Conservation (phyloP, 202 grass and related monocot species). For the Zoysia matrella region DNA sequence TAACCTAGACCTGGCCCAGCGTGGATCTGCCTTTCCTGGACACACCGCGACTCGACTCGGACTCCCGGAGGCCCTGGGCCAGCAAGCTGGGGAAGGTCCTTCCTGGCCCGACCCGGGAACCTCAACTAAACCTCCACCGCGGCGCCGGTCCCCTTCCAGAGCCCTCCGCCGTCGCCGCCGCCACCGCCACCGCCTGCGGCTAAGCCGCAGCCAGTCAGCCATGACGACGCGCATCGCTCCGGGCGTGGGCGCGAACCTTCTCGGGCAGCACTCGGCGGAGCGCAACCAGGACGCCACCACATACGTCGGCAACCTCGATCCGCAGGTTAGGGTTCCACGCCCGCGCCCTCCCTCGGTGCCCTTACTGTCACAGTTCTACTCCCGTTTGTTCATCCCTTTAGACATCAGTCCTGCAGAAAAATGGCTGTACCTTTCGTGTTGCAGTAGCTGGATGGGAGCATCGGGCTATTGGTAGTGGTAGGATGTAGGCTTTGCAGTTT, state of each 20-base stretch:
- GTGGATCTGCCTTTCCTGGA: too few relatives aligned
- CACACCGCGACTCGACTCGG: background rate
- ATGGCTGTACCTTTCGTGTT: background rate
- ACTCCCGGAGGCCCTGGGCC: background rate
- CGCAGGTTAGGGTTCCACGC: conserved; percentile 60
- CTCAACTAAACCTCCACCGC: conserved; percentile 1
- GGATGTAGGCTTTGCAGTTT: background rate
- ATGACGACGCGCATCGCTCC: conserved; percentile 64
- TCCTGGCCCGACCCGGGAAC: conserved; percentile 17
- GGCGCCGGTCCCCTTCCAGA: background rate
- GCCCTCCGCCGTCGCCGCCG: background rate
- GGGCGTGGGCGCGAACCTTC: conserved; percentile 85
- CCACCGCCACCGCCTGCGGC: background rate
- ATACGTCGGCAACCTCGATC: too few relatives aligned
- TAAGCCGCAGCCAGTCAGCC: conserved; percentile 25
- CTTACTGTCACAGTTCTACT: background rate
- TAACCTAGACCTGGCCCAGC: too few relatives aligned
- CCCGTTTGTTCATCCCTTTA: background rate
- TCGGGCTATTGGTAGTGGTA: background rate
- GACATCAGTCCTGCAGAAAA: background rate
- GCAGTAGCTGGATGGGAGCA: background rate
- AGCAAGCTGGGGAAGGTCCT: background rate
- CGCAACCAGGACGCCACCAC: too few relatives aligned
- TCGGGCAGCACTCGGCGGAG: too few relatives aligned
- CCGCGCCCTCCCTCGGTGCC: background rate